Percentiles rank a stretch among this genome's conserved stretches.
These are phyloP conservation scores for Leishmania lainsoni DNA, from an alignment of 208 protist genomes.

Conservation along the genomic window DNA sequence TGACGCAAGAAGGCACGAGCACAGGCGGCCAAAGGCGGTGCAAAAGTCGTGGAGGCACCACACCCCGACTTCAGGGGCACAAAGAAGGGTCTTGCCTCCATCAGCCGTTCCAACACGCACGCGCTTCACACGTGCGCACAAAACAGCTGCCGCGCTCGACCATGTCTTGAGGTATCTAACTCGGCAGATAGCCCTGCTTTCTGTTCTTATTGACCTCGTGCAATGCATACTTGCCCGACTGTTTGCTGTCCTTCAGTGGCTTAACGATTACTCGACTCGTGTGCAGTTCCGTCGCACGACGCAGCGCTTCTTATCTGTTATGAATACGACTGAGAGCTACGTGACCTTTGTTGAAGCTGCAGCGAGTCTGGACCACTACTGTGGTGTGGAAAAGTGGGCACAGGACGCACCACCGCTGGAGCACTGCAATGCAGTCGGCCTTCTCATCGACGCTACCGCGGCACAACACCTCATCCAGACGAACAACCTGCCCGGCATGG, in stretches of 20 bases:
- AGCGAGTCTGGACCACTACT: constrained; percentile 41
- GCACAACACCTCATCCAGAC: constrained; percentile 32
- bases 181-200: constrained; percentile 1
- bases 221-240: constrained; percentile 7
- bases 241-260: constrained; percentile 20
- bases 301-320: constrained; percentile 48
- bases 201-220: background rate
- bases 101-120: background rate
- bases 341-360: constrained; percentile 43
- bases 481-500: constrained; percentile 33
- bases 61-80: background rate
- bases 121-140: background rate
- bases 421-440: constrained; percentile 38
- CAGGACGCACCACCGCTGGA: constrained; percentile 25
- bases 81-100: background rate
- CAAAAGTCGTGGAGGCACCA: background rate
- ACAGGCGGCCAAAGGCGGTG: background rate
- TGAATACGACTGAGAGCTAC: constrained; percentile 59
- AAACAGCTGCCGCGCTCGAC: background rate
- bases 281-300: constrained; percentile 45
- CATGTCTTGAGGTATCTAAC: background rate
- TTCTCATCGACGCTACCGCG: constrained; percentile 39
- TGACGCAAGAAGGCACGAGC: background rate
- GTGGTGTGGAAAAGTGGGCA: constrained; percentile 46
- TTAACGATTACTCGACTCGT: constrained; percentile 35